A percentile compares a stretch with the other conserved stretches of the same genome.
Conservation (phyloP, 129 eudicot species). For the Flaveria brownii region DNA sequence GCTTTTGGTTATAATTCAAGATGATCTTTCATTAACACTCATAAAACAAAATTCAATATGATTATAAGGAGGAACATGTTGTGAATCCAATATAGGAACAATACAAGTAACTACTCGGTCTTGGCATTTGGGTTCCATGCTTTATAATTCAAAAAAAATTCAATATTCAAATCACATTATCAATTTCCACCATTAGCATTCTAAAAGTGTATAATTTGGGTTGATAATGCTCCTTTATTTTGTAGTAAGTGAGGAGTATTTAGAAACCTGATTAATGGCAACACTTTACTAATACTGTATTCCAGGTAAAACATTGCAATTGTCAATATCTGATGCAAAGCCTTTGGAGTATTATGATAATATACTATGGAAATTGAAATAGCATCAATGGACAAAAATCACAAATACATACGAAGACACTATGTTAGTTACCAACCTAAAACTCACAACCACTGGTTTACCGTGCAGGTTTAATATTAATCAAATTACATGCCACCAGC, state of each 20-base stretch:
- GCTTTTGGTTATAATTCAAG: conserved; percentile 12
- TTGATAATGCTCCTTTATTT: not conserved
- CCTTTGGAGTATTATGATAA: not conserved
- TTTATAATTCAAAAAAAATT: not conserved
- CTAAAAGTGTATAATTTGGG: not conserved
- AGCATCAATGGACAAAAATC: too few species aligned
- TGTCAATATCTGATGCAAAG: not conserved
- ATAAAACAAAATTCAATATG: not conserved
- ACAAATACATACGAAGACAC: too few species aligned
- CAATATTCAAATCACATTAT: not conserved
- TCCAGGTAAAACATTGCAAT: conserved; percentile 7
- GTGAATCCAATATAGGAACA: not conserved
- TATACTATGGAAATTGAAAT: too few species aligned
- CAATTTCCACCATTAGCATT: not conserved
- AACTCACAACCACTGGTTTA: too few species aligned
- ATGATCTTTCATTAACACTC: not conserved
- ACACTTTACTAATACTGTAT: not conserved
- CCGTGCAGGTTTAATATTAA: too few species aligned
- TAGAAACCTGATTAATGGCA: too few species aligned
- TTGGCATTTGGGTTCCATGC: not conserved
- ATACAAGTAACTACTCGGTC: not conserved
- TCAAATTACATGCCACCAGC: too few species aligned
- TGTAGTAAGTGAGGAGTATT: too few species aligned
- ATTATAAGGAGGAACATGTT: not conserved
- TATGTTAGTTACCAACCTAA: too few species aligned